These are phyloP conservation scores for Psilocybe mexicana DNA, from an alignment of 1,284 basidiomycete species.

Conservation along the genomic window DNA sequence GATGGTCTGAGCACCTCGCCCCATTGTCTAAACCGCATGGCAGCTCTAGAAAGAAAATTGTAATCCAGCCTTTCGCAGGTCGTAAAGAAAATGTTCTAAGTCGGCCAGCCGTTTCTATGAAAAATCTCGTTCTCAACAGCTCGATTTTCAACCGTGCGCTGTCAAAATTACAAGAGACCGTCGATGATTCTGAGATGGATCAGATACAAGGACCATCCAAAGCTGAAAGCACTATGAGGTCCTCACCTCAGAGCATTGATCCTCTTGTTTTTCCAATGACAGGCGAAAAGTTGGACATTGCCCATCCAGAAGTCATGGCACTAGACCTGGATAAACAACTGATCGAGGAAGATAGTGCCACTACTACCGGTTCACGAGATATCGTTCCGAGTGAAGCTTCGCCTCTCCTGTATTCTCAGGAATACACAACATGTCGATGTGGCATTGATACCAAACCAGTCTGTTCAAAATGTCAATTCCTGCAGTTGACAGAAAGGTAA, in stretches of 20 bases:
- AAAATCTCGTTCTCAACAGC: not conserved
- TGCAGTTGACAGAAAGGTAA: slow-evolving; percentile 26
- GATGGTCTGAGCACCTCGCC: not conserved
- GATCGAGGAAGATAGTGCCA: not conserved
- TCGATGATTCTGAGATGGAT: not conserved
- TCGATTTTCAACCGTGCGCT: slow-evolving; percentile 3
- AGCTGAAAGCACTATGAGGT: not conserved
- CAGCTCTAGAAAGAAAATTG: slow-evolving; percentile 23
- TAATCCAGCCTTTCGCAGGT: slow-evolving; percentile 22
- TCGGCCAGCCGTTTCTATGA: slow-evolving; percentile 10
- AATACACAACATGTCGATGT: slow-evolving; percentile 17
- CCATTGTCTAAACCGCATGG: not conserved
- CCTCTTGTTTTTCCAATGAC: not conserved
- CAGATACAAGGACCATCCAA: not conserved
- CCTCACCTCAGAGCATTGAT: not conserved
- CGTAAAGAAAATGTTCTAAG: not conserved
- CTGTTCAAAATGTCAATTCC: slow-evolving; percentile 24
- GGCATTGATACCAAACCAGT: slow-evolving; percentile 8
- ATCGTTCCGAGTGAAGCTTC: not conserved
- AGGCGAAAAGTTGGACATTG: not conserved
- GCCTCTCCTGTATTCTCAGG: slow-evolving; percentile 11
- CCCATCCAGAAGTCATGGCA: not conserved
- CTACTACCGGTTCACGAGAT: not conserved
- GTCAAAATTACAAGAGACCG: not conserved
- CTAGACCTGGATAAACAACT: not conserved